Base-by-base conservation (phyloP, 129 eudicot genomes). In the Glebionis coronaria region DNA sequence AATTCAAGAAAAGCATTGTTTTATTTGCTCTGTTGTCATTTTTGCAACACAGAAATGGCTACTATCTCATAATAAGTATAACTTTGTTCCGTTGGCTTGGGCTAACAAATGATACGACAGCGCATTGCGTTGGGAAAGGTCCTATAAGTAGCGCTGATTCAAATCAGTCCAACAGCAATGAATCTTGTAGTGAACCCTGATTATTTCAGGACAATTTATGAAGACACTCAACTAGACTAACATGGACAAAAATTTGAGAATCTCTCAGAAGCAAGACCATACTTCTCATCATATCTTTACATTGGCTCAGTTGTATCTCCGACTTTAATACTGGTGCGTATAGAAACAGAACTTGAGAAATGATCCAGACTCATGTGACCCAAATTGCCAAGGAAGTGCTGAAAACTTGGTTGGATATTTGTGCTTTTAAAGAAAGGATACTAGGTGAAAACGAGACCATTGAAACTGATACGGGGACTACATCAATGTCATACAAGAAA, bases 121-220 rank as follows among this genome's bases (percentile, higher is more conserved):
- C n/a, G n/a, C n/a, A n/a, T n/a, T n/a, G n/a, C n/a, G n/a, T n/a
- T n/a, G n/a, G n/a, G n/a, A n/a, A n/a, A n/a, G n/a, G n/a, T n/a
- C 70, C 85, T 93, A 69, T 64, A 88, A 20, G 25, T 88, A 28
- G 98, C 88, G 25, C 78, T 93, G 42, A 88, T 93, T 71, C 95
- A 71, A 59, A 81, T 82, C 78, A 84, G 90, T 63, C 90, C 95
- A 31, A 84, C 90, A 23, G 80, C 96, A 46, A 90, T 77, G 54
- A 96, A 93, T 75, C 89, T 93, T 56, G 93, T 93, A 51, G 74
- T 88, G 0, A 21, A 93, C 49, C 79, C 83, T 3, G 82, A 88
- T 44, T 93, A 93, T 74, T 96, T 93, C 56, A 86, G 89, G 63
- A 84, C 84, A 18, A 88, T 82, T 55, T 93, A 93, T 9, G 90